These are phyloP conservation scores for Lachancea thermotolerans DNA, from an alignment of 805 yeast genomes.

Conservation along the genomic window DNA sequence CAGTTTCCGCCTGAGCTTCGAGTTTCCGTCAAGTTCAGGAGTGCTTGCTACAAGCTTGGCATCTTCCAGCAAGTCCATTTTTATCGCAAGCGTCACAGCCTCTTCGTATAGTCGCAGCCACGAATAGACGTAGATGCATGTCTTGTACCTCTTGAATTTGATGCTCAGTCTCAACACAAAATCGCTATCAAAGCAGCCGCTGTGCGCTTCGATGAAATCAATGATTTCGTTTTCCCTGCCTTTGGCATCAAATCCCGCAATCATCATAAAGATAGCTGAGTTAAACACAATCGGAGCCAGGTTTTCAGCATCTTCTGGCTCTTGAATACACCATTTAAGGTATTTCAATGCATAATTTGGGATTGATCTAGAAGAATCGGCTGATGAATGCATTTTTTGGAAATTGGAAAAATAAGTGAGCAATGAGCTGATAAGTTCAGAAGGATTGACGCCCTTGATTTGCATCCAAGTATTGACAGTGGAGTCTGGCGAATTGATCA, in stretches of 20 bases:
- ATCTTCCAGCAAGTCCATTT: conserved; percentile 37
- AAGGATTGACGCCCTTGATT: conserved; percentile 45
- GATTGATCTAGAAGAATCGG: conserved; percentile 16
- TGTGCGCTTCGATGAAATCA: conserved; percentile 41
- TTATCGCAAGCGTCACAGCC: conserved; percentile 70
- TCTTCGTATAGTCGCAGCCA: conserved; percentile 65
- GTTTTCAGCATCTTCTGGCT: conserved; percentile 24
- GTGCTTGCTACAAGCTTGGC: conserved; percentile 22
- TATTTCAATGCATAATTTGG: conserved; percentile 64
- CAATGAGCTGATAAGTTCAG: conserved; percentile 67
- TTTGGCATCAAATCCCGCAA: conserved; percentile 34
- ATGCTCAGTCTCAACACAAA: conserved; percentile 71
- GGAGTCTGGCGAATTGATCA: conserved; percentile 58
- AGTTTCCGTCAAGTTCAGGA: conserved; percentile 39
- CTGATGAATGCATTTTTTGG: conserved; percentile 2
- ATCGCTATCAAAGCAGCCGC: conserved; percentile 54
- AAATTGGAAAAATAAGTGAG: conserved; percentile 55
- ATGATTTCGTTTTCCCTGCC: conserved; percentile 43
- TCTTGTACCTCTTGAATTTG: conserved; percentile 46
- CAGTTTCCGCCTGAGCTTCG: conserved; percentile 53
- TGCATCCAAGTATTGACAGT: conserved; percentile 78
- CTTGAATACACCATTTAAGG: conserved; percentile 47
- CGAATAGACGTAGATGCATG: conserved; percentile 71
- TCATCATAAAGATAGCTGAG: conserved; percentile 59
- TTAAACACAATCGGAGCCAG: conserved; percentile 54